phyloP scores from a whole-genome alignment of 306 rosid species.

The Prunus salicina region DNA sequence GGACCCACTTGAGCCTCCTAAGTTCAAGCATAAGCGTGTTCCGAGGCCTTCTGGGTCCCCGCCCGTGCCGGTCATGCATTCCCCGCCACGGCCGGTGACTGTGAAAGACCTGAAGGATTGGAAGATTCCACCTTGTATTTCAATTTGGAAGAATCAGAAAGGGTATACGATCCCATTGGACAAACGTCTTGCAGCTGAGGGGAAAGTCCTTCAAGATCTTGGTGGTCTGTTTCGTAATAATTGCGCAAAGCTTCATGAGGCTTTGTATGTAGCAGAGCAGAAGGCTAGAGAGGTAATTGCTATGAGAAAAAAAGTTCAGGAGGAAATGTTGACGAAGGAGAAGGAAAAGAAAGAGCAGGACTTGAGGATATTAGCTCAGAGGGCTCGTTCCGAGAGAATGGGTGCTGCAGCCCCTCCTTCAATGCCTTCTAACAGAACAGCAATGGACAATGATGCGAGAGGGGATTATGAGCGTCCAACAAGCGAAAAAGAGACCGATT shows the following conservation, averaged over 20 bases:
- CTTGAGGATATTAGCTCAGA: slow-evolving; percentile 72
- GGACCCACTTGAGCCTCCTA: slow-evolving; percentile 91
- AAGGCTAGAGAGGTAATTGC: slow-evolving; percentile 94
- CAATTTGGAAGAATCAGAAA: slow-evolving; percentile 94
- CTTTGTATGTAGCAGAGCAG: slow-evolving; percentile 82
- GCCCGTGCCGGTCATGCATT: slow-evolving; percentile 89
- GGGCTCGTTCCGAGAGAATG: slow-evolving; percentile 78
- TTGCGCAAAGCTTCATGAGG: slow-evolving; percentile 81
- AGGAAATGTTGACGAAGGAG: slow-evolving; percentile 80
- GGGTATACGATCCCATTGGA: slow-evolving; percentile 90
- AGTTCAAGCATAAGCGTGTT: slow-evolving; percentile 92
- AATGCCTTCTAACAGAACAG: slow-evolving; percentile 39
- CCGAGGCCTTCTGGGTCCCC: slow-evolving; percentile 89
- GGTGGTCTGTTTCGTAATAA: slow-evolving; percentile 76
- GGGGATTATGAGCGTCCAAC: slow-evolving; percentile 50
- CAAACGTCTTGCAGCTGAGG: slow-evolving; percentile 87
- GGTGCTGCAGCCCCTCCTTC: slow-evolving; percentile 54
- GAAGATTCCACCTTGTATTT: slow-evolving; percentile 93
- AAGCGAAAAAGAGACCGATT: slow-evolving; percentile 56
- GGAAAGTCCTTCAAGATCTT: slow-evolving; percentile 75
- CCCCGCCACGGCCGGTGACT: slow-evolving; percentile 87
- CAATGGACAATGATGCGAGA: slow-evolving; percentile 49
- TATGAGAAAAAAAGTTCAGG: slow-evolving; percentile 89
- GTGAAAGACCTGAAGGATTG: slow-evolving; percentile 93
- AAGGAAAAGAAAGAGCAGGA: slow-evolving; percentile 85